Evolutionary conservation across 331 rosid genomes (phyloP), one percentile per base, ranked within the genome.

Genomic region (Pyracantha coccinea): DNA sequence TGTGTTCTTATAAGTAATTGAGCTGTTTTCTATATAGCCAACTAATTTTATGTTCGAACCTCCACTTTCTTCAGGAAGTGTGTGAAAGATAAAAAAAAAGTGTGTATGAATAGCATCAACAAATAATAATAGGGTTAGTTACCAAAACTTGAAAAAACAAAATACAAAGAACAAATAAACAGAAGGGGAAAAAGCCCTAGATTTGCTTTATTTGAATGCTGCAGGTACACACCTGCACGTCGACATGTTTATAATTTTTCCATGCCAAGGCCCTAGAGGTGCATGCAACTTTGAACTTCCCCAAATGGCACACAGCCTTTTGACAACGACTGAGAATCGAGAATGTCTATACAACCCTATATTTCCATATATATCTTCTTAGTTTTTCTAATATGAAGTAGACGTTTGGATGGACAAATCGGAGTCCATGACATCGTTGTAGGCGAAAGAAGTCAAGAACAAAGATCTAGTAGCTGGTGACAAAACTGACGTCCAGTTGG

Each of bases 391-490:
- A 50, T 50, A 50, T 16, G 20, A 6, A 25, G 66, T 24, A 2
- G n/a, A 59, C 19, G 41, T 17, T 2, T 31, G 47, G 47, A 72
- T 16, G 32, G 65, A 44, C 74, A 66, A 38, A 45, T 81, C 67
- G 9, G 75, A 27, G 38, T 35, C 58, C 64, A 11, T 38, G 64
- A 78, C 72, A 54, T 75, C 76, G 54, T 53, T 14, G 57, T 47
- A 52, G 76, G 69, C 66, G 32, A 35, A 74, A 69, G 24, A 44
- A 66, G 80, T 75, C 78, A 41, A 45, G 73, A 70, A 74, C 78
- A 71, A 77, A 44, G 79, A 78, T 67, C 25, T 20, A 72, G 47
- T 31, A 53, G 73, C 62, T 68, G 79, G 75, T 47, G 82, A 80
- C 77, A 50, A 80, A 77, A 44, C 38, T 65, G 55, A 23, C 60